Evolutionary conservation across 2,329 filamentous ascomycete genomes (phyloP), one percentile per base, ranked within the genome.

Genomic region (Phaeomoniella chlamydospora): DNA sequence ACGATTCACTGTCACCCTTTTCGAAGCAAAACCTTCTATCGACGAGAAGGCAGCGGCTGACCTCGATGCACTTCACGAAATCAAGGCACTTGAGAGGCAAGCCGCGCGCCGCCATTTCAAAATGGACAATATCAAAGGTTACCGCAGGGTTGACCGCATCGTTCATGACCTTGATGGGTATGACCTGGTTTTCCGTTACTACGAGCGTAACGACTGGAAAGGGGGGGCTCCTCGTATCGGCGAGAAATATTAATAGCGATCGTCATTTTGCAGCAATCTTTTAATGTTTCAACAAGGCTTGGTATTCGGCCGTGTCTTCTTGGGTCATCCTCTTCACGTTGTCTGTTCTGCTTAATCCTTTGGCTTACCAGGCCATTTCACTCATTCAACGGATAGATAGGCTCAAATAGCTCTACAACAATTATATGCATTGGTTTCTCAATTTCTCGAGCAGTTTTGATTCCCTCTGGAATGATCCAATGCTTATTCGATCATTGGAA

Each of bases 121-220:
- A 43, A 80, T 87, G 64, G 87, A 96, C 50, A 68, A 68, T 35
- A 81, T 98, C 46, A 68, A 74, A 41, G 90, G 90, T 2, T 98
- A 98, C 56, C 74, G 80, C 41, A 75, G 90, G 14, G 73, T 94
- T 36, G 90, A 98, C 57, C 80, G 87, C 37, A 94, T 98, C 45
- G 85, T 98, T 35, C 90, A 98, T 57, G 87, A 96, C 51, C 78
- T 98, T 49, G 88, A 98, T 53, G 90, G 92, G 36, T 98, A 98
- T 53, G 87, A 96, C 56, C 68, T 98, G 26, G 80, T 98, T 32
- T 98, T 98, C 64, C 75, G 88, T 40, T 94, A 92, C 67, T 98
- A 93, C 54, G 87, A 96, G 65, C 75, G 84, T 40, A 76, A 93
- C 46, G 88, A 81, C 49, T 96, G 73, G 72, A 70, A 70, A 55